Evolutionary conservation across 2,329 filamentous ascomycete genomes (phyloP).

Genomic region (Ophiostoma himal-ulmi): DNA sequence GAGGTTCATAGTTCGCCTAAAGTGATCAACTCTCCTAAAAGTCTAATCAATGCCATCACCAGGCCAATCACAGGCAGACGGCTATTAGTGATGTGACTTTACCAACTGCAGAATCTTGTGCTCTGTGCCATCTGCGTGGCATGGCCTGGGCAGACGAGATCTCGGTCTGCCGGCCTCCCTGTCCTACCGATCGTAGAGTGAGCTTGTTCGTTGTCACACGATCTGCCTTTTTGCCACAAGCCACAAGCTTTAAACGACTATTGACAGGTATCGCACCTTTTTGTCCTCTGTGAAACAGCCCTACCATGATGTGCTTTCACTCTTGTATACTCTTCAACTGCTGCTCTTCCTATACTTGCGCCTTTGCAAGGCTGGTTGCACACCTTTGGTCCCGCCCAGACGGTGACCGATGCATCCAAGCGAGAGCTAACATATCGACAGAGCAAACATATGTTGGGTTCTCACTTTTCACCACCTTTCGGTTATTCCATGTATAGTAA

Average conservation of each 20-base stretch:
- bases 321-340: background rate
- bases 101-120: background rate
- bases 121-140: background rate
- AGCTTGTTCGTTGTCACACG: background rate
- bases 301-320: background rate
- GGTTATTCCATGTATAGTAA: background rate
- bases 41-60: background rate
- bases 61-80: background rate
- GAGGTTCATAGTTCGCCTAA: background rate
- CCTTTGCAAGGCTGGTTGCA: background rate
- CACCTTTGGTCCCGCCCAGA: background rate
- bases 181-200: background rate
- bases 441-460: background rate
- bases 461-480: background rate
- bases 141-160: background rate
- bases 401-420: background rate
- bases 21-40: background rate
- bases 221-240: background rate
- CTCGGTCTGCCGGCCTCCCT: background rate
- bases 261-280: constrained; percentile 9
- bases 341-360: background rate
- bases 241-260: background rate
- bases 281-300: background rate
- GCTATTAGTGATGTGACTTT: background rate
- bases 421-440: background rate